phyloP scores from a whole-genome alignment of 352 stramenopile species.

The Pythium angustatum region DNA sequence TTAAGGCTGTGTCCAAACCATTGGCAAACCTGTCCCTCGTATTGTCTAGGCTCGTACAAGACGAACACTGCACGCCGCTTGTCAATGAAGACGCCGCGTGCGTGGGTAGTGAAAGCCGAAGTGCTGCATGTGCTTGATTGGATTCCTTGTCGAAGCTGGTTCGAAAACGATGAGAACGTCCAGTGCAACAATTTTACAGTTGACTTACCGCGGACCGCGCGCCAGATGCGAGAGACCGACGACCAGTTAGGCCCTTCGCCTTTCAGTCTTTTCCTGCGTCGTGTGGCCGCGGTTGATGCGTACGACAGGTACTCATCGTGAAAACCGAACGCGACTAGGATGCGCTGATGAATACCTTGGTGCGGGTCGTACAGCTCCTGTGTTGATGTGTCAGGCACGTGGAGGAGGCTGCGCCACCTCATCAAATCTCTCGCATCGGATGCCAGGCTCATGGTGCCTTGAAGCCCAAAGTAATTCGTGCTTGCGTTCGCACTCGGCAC shows the following conservation, averaged over 20 bases:
- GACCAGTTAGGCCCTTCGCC: conserved; percentile 8
- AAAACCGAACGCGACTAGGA: neutral
- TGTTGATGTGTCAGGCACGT: neutral
- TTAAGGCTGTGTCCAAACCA: conserved; percentile 1
- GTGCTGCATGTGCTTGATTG: no score
- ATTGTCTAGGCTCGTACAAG: conserved; percentile 2
- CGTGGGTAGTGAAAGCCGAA: neutral
- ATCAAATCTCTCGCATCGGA: no score
- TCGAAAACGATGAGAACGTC: neutral
- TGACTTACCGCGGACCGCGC: neutral
- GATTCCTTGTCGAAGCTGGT: neutral
- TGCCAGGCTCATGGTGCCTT: no score
- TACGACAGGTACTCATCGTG: conserved; percentile 14
- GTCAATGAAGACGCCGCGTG: conserved; percentile 2
- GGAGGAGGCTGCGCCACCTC: no score
- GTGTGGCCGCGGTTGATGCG: neutral
- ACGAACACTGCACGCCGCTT: neutral
- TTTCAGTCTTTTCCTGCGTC: neutral
- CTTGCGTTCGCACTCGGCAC: no score
- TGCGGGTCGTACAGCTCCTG: conserved; percentile 1
- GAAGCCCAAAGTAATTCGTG: no score
- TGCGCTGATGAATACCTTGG: neutral
- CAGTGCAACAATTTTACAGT: neutral
- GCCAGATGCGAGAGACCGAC: neutral
- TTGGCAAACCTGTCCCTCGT: neutral